phyloP scores from a whole-genome alignment of 441 rosid genomes.

The Geranium incanum region DNA sequence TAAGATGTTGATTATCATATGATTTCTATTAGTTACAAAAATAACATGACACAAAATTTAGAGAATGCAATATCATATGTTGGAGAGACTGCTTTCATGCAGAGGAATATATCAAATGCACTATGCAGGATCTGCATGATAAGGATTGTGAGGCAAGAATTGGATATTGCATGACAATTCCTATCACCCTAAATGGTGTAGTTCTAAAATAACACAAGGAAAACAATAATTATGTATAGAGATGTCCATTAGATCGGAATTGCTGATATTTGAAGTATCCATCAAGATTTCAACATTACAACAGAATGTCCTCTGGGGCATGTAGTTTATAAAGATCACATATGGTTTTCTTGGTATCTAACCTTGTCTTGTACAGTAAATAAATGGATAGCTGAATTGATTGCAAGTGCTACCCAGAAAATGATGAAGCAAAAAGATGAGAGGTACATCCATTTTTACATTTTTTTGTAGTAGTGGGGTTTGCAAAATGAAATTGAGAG shows the following conservation, averaged over 20 bases:
- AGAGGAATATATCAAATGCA: background rate
- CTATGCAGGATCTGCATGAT: background rate
- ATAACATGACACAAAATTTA: background rate
- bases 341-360: slow-evolving; percentile 16
- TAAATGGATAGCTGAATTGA: slow-evolving; percentile 82
- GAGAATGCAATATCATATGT: slow-evolving; percentile 1
- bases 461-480: background rate
- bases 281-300: slow-evolving; percentile 2
- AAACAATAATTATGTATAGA: background rate
- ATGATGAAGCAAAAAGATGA: slow-evolving; percentile 99
- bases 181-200: slow-evolving; percentile 1
- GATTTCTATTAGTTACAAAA: background rate
- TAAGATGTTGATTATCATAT: background rate
- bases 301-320: background rate
- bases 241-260: slow-evolving; percentile 3
- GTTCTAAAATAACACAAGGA: slow-evolving; percentile 3
- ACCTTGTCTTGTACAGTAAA: slow-evolving; percentile 45
- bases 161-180: background rate
- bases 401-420: slow-evolving; percentile 84
- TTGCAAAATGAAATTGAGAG: slow-evolving; percentile 8
- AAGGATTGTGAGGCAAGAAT: background rate
- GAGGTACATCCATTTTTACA: slow-evolving; percentile 39
- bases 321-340: background rate
- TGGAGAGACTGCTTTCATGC: slow-evolving; percentile 1
- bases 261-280: slow-evolving; percentile 1